Evolutionary conservation across 164 flowering plant species (phyloP).

Genomic region (Stephania cephalantha): DNA sequence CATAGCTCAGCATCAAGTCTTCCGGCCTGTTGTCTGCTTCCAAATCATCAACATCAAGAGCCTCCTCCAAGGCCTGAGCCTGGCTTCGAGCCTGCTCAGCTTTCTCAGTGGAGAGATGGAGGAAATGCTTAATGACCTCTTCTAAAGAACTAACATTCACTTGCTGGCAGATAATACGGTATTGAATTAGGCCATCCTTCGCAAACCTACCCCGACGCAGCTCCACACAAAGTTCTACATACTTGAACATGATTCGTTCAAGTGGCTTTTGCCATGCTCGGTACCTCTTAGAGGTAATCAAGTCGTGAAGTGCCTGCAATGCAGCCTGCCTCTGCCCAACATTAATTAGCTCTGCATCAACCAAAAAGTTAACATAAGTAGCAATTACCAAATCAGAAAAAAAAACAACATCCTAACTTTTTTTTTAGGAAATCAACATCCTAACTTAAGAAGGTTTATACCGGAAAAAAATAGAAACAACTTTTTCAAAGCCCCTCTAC

Average conservation of each 20-base stretch:
- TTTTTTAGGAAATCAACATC: too few relatives aligned
- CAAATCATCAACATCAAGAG: conserved; percentile 89
- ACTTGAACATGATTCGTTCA: conserved; percentile 86
- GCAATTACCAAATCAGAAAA: not conserved
- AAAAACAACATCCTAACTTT: too few relatives aligned
- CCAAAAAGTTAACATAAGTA: conserved; percentile 4
- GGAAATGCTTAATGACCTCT: conserved; percentile 92
- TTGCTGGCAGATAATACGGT: conserved; percentile 88
- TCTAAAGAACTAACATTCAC: conserved; percentile 88
- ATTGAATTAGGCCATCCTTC: conserved; percentile 92
- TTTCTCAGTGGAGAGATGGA: conserved; percentile 85
- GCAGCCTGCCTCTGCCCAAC: conserved; percentile 97
- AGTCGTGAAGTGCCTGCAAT: conserved; percentile 74
- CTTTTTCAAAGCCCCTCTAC: not conserved
- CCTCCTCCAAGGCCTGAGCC: conserved; percentile 89
- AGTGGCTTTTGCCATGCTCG: conserved; percentile 87
- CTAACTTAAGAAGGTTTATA: not conserved
- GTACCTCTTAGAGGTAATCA: conserved; percentile 83
- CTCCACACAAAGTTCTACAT: conserved; percentile 93
- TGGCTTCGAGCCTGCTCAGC: conserved; percentile 89
- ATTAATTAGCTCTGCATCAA: conserved; percentile 74
- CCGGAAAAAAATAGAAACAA: too few relatives aligned
- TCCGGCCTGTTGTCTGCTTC: conserved; percentile 97
- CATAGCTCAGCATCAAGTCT: conserved; percentile 94
- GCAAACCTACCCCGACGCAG: conserved; percentile 84